A percentile compares a stretch with the other conserved stretches of the same genome.
phyloP scores from a whole-genome alignment of 2,329 filamentous ascomycete genomes.

The Microsporum audouinii region DNA sequence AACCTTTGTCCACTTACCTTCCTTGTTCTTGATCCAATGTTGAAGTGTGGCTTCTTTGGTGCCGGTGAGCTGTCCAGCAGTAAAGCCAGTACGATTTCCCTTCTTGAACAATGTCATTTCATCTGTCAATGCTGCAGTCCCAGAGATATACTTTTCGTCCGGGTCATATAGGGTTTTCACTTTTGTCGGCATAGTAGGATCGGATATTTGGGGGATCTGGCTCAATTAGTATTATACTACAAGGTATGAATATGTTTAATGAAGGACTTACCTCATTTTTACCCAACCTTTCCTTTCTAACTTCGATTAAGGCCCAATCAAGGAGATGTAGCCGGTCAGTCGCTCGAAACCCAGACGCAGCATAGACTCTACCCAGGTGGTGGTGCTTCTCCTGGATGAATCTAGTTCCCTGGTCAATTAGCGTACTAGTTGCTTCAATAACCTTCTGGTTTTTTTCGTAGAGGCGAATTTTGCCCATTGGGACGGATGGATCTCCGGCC shows the following conservation, averaged over 20 bases:
- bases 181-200: background rate
- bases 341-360: background rate
- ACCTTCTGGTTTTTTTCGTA: background rate
- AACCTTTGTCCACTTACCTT: constrained; percentile 4
- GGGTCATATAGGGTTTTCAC: background rate
- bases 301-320: background rate
- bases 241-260: background rate
- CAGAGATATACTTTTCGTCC: background rate
- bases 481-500: background rate
- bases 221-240: background rate
- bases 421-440: background rate
- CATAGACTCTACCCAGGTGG: background rate
- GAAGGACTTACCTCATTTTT: background rate
- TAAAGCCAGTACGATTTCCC: background rate
- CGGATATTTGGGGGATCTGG: background rate
- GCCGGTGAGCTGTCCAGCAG: background rate
- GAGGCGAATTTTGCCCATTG: background rate
- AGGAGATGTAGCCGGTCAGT: background rate
- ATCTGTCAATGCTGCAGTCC: background rate
- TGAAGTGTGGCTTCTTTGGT: background rate
- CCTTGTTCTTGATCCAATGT: background rate
- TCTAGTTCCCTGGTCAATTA: background rate
- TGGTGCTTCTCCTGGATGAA: background rate
- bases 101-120: background rate
- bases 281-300: background rate